phyloP scores from a whole-genome alignment of 73 alveolate species.

The Tetrahymena borealis region DNA sequence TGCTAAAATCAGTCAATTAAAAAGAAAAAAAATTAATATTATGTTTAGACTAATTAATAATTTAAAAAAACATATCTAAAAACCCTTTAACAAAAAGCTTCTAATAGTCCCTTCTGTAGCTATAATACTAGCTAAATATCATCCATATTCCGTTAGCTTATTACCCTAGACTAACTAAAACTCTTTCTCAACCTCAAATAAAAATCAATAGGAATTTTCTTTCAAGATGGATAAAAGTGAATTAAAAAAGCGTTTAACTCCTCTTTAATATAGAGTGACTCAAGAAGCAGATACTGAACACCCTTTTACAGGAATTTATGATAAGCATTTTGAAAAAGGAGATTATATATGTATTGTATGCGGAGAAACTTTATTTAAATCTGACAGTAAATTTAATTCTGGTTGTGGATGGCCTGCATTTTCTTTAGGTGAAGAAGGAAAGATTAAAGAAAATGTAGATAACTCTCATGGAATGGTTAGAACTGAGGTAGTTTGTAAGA shows the following conservation, averaged over 20 bases:
- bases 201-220: neutral
- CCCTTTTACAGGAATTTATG: constrained; percentile 61
- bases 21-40: neutral
- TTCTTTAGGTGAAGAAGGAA: constrained; percentile 25
- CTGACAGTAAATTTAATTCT: constrained; percentile 64
- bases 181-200: neutral
- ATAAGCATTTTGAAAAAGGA: constrained; percentile 60
- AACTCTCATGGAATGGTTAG: constrained; percentile 64
- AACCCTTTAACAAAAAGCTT: neutral
- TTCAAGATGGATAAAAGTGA: constrained; percentile 43
- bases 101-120: neutral
- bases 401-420: constrained; percentile 95
- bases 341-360: constrained; percentile 66
- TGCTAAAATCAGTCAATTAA: neutral
- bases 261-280: constrained; percentile 63
- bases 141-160: neutral
- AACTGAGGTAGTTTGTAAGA: constrained; percentile 61
- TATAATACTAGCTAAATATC: neutral
- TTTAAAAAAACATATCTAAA: neutral
- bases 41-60: neutral
- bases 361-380: constrained; percentile 50
- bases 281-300: constrained; percentile 65
- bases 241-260: constrained; percentile 50
- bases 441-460: constrained; percentile 25
- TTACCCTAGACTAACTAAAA: neutral